Evolutionary conservation across 2,329 filamentous ascomycete species (phyloP), one percentile per base, ranked within the genome.

Genomic region (Phyllosticta citrichinensis): DNA sequence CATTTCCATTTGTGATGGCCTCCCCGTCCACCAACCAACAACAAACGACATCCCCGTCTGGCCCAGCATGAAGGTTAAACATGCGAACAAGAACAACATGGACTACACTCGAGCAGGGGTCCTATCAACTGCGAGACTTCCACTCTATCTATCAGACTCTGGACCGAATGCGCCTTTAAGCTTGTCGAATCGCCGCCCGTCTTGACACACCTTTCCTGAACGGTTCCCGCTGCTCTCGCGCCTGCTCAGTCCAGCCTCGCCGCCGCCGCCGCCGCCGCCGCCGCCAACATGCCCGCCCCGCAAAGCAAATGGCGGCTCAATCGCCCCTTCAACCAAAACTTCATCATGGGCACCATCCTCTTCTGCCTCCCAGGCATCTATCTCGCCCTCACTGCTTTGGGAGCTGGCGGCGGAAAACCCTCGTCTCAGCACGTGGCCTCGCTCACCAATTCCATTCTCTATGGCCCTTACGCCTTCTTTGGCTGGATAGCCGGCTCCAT

Each of bases 311-410:
- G 10, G 25, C 53, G 53, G 24, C 53, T 55, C 53, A 55, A 55
- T 14, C 53, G 53, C 24, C 53, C 53, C 9, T 55, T 55, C 24
- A 24, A 27, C 24, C 53, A 55, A 55, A 55, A 55, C 17, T 55
- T 55, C 53, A 55, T 55, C 20, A 55, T 55, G 53, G 20, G 53
- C 53, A 27, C 14, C 12, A 55, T 55, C 12, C 53, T 55, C 19
- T 67, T 67, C 58, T 66, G 65, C 52, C 55, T 66, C 24, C 65
- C 66, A 3, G 66, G 66, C 24, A 67, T 67, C 33, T 67, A 67
- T 52, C 58, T 64, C 8, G 66, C 66, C 10, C 22, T 67, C 22
- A 67, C 66, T 1, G 66, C 64, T 40, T 61, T 67, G 8, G 66
- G 66, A 24, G 66, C 66, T 35, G 66, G 66, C 58, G 66, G 66